Evolutionary conservation across 768 basidiomycete genomes (phyloP).

Genomic region (Macrolepiota albuminosa): DNA sequence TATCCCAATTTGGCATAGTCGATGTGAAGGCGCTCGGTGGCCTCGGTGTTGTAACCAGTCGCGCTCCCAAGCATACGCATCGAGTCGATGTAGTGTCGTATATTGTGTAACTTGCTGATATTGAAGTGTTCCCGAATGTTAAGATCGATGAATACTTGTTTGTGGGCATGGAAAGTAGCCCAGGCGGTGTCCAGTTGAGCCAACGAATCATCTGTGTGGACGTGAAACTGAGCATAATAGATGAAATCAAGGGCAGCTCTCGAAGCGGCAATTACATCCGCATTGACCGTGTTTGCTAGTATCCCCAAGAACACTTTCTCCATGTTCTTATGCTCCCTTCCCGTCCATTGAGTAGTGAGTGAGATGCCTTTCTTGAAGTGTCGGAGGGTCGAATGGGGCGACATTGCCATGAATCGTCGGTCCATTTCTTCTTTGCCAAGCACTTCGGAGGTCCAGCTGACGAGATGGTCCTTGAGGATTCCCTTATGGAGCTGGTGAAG

Average conservation of each 20-base stretch:
- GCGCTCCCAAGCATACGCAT: slow-evolving; percentile 23
- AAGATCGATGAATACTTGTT: background rate
- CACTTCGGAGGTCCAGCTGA: background rate
- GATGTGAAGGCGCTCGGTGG: slow-evolving; percentile 19
- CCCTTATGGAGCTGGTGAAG: background rate
- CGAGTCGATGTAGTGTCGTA: background rate
- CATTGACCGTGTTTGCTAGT: background rate
- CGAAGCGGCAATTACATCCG: background rate
- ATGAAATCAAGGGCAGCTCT: background rate
- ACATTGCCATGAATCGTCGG: background rate
- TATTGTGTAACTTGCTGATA: background rate
- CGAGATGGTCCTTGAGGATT: background rate
- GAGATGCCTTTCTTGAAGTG: background rate
- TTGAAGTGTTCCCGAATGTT: background rate
- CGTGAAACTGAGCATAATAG: background rate
- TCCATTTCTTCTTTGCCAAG: background rate
- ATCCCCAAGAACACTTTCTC: background rate
- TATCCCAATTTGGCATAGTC: slow-evolving; percentile 15
- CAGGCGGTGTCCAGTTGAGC: background rate
- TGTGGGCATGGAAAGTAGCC: background rate
- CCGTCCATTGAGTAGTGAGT: background rate
- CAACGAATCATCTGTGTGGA: background rate
- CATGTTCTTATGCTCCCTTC: background rate
- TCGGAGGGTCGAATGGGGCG: background rate
- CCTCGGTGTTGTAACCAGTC: slow-evolving; percentile 30